These are phyloP conservation scores for Lactarius tabidus DNA, from an alignment of 768 basidiomycete genomes.

Conservation along the genomic window DNA sequence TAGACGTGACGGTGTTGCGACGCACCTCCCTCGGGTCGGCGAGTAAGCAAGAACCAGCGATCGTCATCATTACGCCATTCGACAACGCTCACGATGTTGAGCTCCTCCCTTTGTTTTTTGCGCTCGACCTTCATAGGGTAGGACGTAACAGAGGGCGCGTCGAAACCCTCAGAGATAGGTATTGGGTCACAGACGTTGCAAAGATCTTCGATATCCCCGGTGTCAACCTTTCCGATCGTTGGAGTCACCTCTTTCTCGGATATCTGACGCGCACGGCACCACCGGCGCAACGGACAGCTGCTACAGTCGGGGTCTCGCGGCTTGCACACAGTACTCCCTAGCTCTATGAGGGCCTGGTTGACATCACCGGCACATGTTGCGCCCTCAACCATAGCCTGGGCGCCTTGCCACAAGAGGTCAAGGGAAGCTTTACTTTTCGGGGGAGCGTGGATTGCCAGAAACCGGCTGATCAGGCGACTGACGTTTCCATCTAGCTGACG, in stretches of 20 bases:
- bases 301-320: conserved; percentile 73
- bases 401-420: conserved; percentile 79
- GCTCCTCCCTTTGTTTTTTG: conserved; percentile 80
- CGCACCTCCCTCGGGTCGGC: conserved; percentile 77
- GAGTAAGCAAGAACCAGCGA: conserved; percentile 70
- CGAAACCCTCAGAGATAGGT: conserved; percentile 30
- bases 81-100: conserved; percentile 80
- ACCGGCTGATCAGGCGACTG: conserved; percentile 74
- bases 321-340: conserved; percentile 91
- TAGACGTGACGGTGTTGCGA: not conserved
- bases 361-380: conserved; percentile 69
- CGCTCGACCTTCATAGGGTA: conserved; percentile 85
- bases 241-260: conserved; percentile 18
- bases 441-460: conserved; percentile 76
- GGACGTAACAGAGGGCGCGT: conserved; percentile 47
- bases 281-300: conserved; percentile 62
- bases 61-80: conserved; percentile 59
- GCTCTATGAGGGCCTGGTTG: conserved; percentile 92
- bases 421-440: conserved; percentile 77
- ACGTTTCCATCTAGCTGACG: conserved; percentile 86
- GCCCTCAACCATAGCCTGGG: conserved; percentile 59
- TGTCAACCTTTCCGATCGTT: conserved; percentile 13
- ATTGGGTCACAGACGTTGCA: conserved; percentile 68
- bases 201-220: conserved; percentile 70
- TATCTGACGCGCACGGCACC: conserved; percentile 61